Conservation (phyloP, 192 early-diverging fungal genomes). For the Obelidium mucronatum region DNA sequence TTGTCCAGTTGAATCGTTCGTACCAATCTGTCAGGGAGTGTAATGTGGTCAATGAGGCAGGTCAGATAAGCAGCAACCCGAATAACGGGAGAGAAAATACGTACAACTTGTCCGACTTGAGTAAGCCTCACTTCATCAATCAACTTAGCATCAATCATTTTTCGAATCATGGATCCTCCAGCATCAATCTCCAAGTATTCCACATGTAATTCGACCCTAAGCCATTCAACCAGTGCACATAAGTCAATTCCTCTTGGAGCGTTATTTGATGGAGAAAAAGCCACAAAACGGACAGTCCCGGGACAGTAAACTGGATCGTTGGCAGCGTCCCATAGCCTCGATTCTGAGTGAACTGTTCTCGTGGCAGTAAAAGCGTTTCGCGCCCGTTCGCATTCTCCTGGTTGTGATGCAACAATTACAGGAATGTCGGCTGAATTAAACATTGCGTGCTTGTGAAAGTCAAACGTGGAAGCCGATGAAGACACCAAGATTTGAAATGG, state of each 20-base stretch:
- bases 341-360: too few species aligned
- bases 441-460: slow-evolving; percentile 4
- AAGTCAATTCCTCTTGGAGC: too few species aligned
- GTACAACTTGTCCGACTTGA: slow-evolving; percentile 41
- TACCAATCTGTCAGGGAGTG: too few species aligned
- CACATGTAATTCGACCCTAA: slow-evolving; percentile 16
- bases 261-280: neutral
- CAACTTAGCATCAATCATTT: slow-evolving; percentile 34
- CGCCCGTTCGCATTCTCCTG: too few species aligned
- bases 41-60: too few species aligned
- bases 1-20: neutral
- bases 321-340: too few species aligned
- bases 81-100: too few species aligned
- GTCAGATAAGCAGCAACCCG: too few species aligned
- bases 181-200: slow-evolving; percentile 42
- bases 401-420: slow-evolving; percentile 9
- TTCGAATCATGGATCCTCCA: slow-evolving; percentile 41
- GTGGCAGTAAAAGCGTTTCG: too few species aligned
- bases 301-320: too few species aligned
- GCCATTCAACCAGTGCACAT: too few species aligned
- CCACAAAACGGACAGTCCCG: slow-evolving; percentile 26
- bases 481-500: slow-evolving; percentile 38
- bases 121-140: slow-evolving; percentile 48
- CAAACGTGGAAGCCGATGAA: neutral
- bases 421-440: slow-evolving; percentile 17